Percentiles rank a stretch among this genome's conserved stretches.
Evolutionary conservation across 768 basidiomycete genomes (phyloP).

Genomic region (Kwoniella pini): DNA sequence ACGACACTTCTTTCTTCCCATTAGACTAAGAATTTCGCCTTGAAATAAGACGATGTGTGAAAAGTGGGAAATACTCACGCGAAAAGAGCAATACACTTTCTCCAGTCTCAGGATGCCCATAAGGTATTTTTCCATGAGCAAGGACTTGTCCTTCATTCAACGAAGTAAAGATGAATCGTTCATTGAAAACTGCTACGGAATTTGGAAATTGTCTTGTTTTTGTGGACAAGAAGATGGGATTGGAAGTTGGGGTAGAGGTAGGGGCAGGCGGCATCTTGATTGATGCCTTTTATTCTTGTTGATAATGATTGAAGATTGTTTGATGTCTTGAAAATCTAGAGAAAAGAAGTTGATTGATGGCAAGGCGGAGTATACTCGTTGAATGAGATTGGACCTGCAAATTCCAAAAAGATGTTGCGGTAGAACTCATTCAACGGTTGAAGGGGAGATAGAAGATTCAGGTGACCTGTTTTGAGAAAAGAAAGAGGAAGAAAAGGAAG

Average conservation of each 20-base stretch:
- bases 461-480: background rate
- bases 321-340: too few relatives aligned
- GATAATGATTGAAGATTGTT: background rate
- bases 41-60: too few relatives aligned
- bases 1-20: too few relatives aligned
- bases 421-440: background rate
- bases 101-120: slow-evolving; percentile 36
- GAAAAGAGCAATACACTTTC: slow-evolving; percentile 29
- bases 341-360: too few relatives aligned
- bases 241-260: too few relatives aligned
- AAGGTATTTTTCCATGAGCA: slow-evolving; percentile 19
- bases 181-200: slow-evolving; percentile 37
- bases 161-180: slow-evolving; percentile 45
- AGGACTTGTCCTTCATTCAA: slow-evolving; percentile 26
- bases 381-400: too few relatives aligned
- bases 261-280: background rate
- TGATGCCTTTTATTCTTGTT: background rate
- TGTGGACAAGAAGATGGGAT: background rate
- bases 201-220: slow-evolving; percentile 29
- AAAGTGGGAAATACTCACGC: slow-evolving; percentile 27
- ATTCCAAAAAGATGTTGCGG: too few relatives aligned
- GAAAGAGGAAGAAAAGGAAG: slow-evolving; percentile 2
- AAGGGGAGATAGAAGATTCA: background rate
- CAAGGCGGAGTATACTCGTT: too few relatives aligned
- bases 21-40: too few relatives aligned